Conservation (phyloP, 192 early-diverging fungal genomes). For the Anaeromyces robustus region DNA sequence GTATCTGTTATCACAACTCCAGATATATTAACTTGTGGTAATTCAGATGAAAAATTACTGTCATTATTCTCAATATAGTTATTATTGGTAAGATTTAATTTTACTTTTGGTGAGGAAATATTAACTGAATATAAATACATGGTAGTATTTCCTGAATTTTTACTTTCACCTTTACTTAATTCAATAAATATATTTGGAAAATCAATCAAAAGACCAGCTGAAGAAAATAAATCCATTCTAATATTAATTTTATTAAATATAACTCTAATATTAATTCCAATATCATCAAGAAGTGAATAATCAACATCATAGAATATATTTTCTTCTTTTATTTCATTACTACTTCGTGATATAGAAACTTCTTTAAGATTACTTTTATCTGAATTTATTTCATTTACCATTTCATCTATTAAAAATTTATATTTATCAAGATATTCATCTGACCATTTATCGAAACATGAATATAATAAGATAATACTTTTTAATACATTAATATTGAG, state of each 20-base stretch:
- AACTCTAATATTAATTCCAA: not conserved
- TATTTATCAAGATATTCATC: not conserved
- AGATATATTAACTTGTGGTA: not conserved
- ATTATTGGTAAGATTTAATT: not conserved
- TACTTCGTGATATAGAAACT: not conserved
- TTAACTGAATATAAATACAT: not conserved
- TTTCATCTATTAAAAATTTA: not conserved
- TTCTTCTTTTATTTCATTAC: not conserved
- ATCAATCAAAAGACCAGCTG: not conserved
- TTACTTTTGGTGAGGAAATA: not conserved
- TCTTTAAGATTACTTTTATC: not conserved
- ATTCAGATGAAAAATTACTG: not conserved
- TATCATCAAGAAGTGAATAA: not conserved
- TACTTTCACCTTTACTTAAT: not conserved
- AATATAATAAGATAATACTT: not conserved
- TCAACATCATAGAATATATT: not conserved
- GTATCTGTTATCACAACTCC: not conserved
- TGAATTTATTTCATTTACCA: not conserved
- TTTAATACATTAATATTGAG: not conserved
- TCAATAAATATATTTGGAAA: not conserved
- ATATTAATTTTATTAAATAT: not conserved
- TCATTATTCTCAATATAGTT: not conserved
- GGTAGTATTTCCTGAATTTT: not conserved
- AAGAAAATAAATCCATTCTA: not conserved
- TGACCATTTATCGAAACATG: not conserved